phyloP scores from a whole-genome alignment of 768 basidiomycete genomes.

The Floccularia luteovirens region DNA sequence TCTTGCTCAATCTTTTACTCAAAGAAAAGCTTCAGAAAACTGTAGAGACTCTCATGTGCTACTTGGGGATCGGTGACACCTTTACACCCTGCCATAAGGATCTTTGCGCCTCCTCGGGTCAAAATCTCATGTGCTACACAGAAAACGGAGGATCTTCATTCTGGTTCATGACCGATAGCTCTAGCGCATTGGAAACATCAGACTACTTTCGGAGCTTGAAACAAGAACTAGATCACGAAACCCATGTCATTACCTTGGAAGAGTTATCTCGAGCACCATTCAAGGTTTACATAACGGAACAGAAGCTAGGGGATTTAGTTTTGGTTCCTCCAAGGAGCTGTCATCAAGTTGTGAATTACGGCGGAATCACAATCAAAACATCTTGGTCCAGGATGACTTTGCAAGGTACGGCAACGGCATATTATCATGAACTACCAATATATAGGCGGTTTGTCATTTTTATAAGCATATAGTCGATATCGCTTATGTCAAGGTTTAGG shows the following conservation, averaged over 20 bases:
- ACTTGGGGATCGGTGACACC: slow-evolving; percentile 75
- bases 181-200: slow-evolving; percentile 44
- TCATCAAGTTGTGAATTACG: slow-evolving; percentile 78
- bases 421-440: slow-evolving; percentile 69
- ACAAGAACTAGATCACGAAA: slow-evolving; percentile 69
- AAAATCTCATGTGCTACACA: slow-evolving; percentile 82
- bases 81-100: slow-evolving; percentile 85
- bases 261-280: slow-evolving; percentile 64
- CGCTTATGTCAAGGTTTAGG: slow-evolving; percentile 25
- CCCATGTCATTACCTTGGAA: slow-evolving; percentile 51
- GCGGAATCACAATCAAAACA: slow-evolving; percentile 77
- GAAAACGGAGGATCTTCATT: slow-evolving; percentile 66
- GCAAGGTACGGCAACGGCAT: slow-evolving; percentile 46
- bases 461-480: neutral
- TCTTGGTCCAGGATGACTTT: slow-evolving; percentile 86
- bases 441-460: slow-evolving; percentile 55
- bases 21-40: slow-evolving; percentile 28
- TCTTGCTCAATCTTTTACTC: neutral
- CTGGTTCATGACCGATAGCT: slow-evolving; percentile 80
- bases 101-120: slow-evolving; percentile 76
- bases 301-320: slow-evolving; percentile 71
- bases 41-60: slow-evolving; percentile 82
- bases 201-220: slow-evolving; percentile 50
- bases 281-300: slow-evolving; percentile 61
- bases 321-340: slow-evolving; percentile 76